Percentiles rank a stretch among this genome's conserved stretches.
Conservation (phyloP, 495 filamentous ascomycete species). For the Penicillium steckii region DNA sequence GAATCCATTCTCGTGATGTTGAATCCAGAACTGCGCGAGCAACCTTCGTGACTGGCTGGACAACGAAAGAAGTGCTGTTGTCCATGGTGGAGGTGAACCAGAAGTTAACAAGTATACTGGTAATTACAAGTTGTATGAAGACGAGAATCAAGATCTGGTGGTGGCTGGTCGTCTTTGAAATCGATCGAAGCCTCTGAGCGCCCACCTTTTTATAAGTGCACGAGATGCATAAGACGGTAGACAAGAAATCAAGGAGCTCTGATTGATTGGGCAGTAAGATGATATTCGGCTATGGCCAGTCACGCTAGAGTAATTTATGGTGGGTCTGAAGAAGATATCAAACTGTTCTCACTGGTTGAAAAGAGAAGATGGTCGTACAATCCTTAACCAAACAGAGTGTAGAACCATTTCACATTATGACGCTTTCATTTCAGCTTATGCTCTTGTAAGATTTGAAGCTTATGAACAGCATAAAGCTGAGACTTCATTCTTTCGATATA, state of each 20-base stretch:
- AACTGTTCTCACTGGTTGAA: not conserved
- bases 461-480: no score
- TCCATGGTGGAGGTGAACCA: constrained; percentile 8
- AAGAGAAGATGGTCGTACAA: not conserved
- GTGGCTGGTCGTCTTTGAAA: not conserved
- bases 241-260: not conserved
- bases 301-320: not conserved
- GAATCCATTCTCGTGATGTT: constrained; percentile 19
- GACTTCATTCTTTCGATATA: no score
- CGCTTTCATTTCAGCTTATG: no score
- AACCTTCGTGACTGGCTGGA: constrained; percentile 1
- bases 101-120: not conserved
- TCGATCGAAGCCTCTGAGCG: not conserved
- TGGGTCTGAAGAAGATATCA: not conserved
- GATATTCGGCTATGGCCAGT: not conserved
- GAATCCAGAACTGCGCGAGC: constrained; percentile 8
- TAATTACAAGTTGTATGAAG: no score
- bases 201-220: not conserved
- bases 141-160: not conserved
- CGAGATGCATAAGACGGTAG: not conserved
- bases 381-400: not conserved
- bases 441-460: no score
- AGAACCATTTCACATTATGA: no score
- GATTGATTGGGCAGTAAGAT: not conserved
- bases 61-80: not conserved